Base-by-base conservation (phyloP, 257 asterid species). In the Misopates orontium region DNA sequence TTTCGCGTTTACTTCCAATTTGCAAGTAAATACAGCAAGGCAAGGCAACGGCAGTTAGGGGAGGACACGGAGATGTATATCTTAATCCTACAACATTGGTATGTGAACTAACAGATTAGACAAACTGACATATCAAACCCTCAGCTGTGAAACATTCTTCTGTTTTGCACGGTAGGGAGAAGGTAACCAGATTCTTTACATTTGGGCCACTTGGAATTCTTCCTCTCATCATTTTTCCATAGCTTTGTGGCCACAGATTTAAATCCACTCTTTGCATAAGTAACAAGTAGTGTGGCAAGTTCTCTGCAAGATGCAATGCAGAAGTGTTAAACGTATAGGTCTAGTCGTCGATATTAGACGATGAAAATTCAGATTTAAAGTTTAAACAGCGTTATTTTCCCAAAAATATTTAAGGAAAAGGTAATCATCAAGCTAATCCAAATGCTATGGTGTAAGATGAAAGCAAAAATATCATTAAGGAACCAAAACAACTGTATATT, bases 161-260 rank as follows among this genome's bases (percentile, higher is more conserved):
- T 84, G 79, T 77, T 87, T 66, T 87, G 96, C 60, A 82, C 86
- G 0, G 75, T 76, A 1, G 98, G 95, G 16, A 89, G 93, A 79
- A 87, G 88, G 77, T 76, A 74, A 31, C 88, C 73, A 1, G 96
- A 67, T 66, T 93, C 99, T 69, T 85, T 90, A 73, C 87, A 78
- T 75, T 77, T 84, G 21, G 79, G 52, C 96, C 95, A 82, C 72
- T 80, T 86, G 40, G 78, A 73, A 16, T 70, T 67, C 74, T 85
- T 90, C 72, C 80, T 86, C 40, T 80, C 95, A 36, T 85, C 90
- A 52, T 83, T 76, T 62, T 68, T 84, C 99, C 97, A 82, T 31
- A 93, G 78, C 85, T 79, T 90, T 53, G 90, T 80, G 56, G 85
- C 92, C 67, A 86, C 62, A 39, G 72, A 73, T 66, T 77, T 83